These are phyloP conservation scores for Hymenoscyphus scutula DNA, from an alignment of 2,329 filamentous ascomycete genomes.

Conservation along the genomic window DNA sequence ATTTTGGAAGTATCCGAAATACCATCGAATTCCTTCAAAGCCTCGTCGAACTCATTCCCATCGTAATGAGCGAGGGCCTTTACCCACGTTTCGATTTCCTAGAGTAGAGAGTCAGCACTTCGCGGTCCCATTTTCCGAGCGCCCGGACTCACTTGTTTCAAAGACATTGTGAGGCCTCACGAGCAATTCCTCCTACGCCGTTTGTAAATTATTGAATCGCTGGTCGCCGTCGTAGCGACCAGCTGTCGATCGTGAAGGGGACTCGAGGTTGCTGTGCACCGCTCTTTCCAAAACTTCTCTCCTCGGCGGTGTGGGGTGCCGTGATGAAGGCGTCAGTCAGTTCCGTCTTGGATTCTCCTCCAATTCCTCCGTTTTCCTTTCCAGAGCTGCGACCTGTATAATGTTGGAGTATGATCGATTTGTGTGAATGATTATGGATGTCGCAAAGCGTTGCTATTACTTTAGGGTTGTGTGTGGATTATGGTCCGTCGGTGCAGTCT, in stretches of 20 bases:
- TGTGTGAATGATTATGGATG: neutral
- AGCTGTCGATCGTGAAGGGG: conserved; percentile 20
- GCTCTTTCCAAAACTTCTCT: neutral
- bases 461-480: conserved; percentile 18
- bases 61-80: conserved; percentile 88
- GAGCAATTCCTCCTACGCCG: conserved; percentile 11
- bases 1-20: conserved; percentile 98
- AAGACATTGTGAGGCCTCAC: conserved; percentile 37
- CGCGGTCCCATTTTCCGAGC: conserved; percentile 11
- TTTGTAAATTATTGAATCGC: conserved; percentile 16
- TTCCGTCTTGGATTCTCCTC: conserved; percentile 8
- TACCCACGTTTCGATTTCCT: conserved; percentile 99
- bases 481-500: neutral
- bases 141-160: conserved; percentile 41
- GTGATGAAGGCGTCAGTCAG: conserved; percentile 13
- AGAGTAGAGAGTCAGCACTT: conserved; percentile 17
- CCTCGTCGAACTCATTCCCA: conserved; percentile 94
- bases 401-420: neutral
- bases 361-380: neutral
- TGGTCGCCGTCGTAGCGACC: conserved; percentile 29
- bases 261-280: conserved; percentile 15
- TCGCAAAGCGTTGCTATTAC: conserved; percentile 18
- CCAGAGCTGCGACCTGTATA: neutral
- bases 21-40: conserved; percentile 76
- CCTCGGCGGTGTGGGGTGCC: conserved; percentile 12